Evolutionary conservation across 2,329 filamentous ascomycete species (phyloP).

Genomic region (Trichoderma oligosporum): DNA sequence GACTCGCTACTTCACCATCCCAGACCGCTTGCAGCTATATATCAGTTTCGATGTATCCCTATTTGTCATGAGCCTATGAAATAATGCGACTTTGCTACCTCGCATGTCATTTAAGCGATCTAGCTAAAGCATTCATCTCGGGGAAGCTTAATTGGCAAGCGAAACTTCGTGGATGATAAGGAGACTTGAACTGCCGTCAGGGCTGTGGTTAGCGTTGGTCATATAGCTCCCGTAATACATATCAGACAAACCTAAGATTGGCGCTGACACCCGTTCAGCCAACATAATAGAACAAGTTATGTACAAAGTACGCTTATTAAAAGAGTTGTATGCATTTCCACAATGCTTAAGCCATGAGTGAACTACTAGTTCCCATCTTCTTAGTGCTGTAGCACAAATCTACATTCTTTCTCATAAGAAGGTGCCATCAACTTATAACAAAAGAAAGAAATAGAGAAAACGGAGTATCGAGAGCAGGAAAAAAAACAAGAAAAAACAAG

Average conservation of each 20-base stretch:
- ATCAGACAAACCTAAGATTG: slow-evolving; percentile 2
- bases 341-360: not conserved
- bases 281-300: not conserved
- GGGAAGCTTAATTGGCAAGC: slow-evolving; percentile 2
- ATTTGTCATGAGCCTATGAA: slow-evolving; percentile 1
- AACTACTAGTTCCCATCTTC: not conserved
- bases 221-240: slow-evolving; percentile 4
- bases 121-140: not conserved
- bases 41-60: slow-evolving; percentile 14
- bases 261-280: not conserved
- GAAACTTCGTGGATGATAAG: slow-evolving; percentile 14
- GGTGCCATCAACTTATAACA: not conserved
- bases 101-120: slow-evolving; percentile 5
- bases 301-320: not conserved
- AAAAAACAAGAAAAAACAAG: no score
- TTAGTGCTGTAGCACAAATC: not conserved
- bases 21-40: slow-evolving; percentile 17
- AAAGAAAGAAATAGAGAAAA: not conserved
- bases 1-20: slow-evolving; percentile 16
- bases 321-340: not conserved
- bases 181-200: slow-evolving; percentile 3
- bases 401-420: not conserved
- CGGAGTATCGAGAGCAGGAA: not conserved
- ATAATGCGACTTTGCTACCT: slow-evolving; percentile 12
- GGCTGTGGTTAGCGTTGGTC: not conserved